Conservation (phyloP, 148 eudicot species). For the Rhododendron griersonianum region DNA sequence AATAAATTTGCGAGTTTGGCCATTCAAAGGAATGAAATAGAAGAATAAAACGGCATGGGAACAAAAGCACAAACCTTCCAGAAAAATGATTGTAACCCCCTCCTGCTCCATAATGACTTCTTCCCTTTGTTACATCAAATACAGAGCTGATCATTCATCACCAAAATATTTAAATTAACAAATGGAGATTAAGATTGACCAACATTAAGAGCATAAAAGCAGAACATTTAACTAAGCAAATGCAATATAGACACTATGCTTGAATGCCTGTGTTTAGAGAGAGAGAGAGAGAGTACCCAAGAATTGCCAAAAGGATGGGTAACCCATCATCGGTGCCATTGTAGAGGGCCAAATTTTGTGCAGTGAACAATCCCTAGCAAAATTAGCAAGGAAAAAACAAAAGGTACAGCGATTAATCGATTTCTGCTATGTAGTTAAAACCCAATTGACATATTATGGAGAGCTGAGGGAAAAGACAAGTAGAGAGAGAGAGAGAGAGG, state of each 20-base stretch:
- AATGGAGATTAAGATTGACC: background rate
- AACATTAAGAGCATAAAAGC: background rate
- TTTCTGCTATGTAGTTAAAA: background rate
- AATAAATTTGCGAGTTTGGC: background rate
- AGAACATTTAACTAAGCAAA: background rate
- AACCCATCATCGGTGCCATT: constrained; percentile 12
- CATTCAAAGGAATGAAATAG: background rate
- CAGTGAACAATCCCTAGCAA: background rate
- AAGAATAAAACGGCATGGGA: background rate
- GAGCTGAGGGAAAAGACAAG: background rate
- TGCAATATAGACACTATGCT: background rate
- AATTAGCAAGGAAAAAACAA: background rate
- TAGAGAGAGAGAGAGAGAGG: background rate
- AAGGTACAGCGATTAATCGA: background rate
- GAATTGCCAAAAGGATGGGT: constrained; percentile 10
- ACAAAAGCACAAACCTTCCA: constrained; percentile 58
- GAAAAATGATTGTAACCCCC: constrained; percentile 91
- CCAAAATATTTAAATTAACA: background rate
- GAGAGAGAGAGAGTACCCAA: constrained; percentile 2
- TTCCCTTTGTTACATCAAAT: constrained; percentile 90
- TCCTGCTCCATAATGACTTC: constrained; percentile 79
- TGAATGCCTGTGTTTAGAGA: background rate
- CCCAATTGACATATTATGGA: background rate
- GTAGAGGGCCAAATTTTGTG: constrained; percentile 2
- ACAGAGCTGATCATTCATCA: constrained; percentile 58